Conservation (phyloP, 1,139 yeast species). For the Insectozyma bohioensis region DNA sequence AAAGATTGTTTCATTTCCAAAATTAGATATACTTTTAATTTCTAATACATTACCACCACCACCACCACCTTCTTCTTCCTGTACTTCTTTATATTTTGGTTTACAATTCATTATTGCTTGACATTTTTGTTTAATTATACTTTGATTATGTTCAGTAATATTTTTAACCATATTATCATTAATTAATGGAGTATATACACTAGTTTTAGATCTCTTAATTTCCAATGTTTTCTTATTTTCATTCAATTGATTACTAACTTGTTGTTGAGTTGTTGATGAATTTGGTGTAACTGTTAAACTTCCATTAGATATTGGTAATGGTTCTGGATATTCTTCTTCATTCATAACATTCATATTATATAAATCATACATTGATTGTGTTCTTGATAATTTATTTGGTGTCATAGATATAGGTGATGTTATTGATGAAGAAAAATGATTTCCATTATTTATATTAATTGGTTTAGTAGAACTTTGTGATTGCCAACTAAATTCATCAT, state of each 20-base stretch:
- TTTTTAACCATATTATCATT: slow-evolving; percentile 21
- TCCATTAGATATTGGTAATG: slow-evolving; percentile 2
- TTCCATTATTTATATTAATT: slow-evolving; percentile 11
- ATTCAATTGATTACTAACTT: slow-evolving; percentile 1
- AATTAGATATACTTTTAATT: slow-evolving; percentile 4
- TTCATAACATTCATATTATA: slow-evolving; percentile 15
- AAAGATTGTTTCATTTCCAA: slow-evolving; percentile 13
- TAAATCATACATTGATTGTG: slow-evolving; percentile 42
- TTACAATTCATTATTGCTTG: slow-evolving; percentile 25
- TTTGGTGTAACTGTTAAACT: not conserved
- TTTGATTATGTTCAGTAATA: slow-evolving; percentile 23
- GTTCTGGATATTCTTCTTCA: slow-evolving; percentile 8
- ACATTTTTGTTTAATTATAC: slow-evolving; percentile 28
- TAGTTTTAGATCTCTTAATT: slow-evolving; percentile 28
- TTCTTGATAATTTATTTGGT: slow-evolving; percentile 29
- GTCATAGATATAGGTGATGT: slow-evolving; percentile 13
- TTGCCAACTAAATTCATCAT: slow-evolving; percentile 44
- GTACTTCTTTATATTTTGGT: slow-evolving; percentile 6
- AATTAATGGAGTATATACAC: slow-evolving; percentile 25
- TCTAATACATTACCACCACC: not conserved
- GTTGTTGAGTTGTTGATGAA: not conserved
- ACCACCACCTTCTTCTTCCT: slow-evolving; percentile 4
- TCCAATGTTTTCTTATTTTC: slow-evolving; percentile 15
- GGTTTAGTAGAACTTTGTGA: slow-evolving; percentile 11
- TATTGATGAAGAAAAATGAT: too few species aligned